Base-by-base conservation (phyloP, 352 stramenopile species). In the Globisporangium paroecandrum region DNA sequence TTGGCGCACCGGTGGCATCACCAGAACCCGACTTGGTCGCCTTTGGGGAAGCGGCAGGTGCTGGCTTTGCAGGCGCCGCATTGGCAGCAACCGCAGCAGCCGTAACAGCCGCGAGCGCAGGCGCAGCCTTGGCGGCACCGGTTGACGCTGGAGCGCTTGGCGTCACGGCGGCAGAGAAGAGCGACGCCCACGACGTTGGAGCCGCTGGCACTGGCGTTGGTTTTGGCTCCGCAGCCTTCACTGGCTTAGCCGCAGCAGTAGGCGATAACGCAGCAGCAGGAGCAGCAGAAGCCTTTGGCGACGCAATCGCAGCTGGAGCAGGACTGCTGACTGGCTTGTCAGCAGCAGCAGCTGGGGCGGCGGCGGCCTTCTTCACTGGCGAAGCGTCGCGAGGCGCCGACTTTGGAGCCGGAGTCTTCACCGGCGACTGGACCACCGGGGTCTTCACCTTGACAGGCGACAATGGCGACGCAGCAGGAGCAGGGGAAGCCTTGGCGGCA, bases 111-210 rank as follows among this genome's bases (percentile, higher is more conserved):
- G 66, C 64, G n/a, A 69, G 64, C 41, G 64, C 64, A 25, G 64
- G 56, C 27, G 24, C 38, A n/a, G 65, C 22, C 57, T 70, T 70
- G 22, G 34, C 43, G 36, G 41, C 22, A 51, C 58, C 22, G 25
- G 60, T 67, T n/a, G 69, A 51, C n/a, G 68, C 63, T 13, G 62
- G 36, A 9, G 75, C 53, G 38, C 69, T 61, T 10, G 70, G 59
- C n/a, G 68, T 38, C 18, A 68, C 56, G 12, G 63, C 51, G 7
- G 70, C 64, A 15, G 70, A 70, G 71, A 87, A 87, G 34, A 87
- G 70, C n/a, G 82, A 79, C 1, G 81, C 85, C 74, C 81, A 84
- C 7, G 82, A 87, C 71, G 89, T 91, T 9, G 76, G 69, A 20
- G 76, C 71, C 7, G 76, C 69, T 13, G 78, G 76, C 57, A 73